These are phyloP conservation scores for Aspergillus wentii DNA, from an alignment of 495 filamentous ascomycete genomes.

Conservation along the genomic window DNA sequence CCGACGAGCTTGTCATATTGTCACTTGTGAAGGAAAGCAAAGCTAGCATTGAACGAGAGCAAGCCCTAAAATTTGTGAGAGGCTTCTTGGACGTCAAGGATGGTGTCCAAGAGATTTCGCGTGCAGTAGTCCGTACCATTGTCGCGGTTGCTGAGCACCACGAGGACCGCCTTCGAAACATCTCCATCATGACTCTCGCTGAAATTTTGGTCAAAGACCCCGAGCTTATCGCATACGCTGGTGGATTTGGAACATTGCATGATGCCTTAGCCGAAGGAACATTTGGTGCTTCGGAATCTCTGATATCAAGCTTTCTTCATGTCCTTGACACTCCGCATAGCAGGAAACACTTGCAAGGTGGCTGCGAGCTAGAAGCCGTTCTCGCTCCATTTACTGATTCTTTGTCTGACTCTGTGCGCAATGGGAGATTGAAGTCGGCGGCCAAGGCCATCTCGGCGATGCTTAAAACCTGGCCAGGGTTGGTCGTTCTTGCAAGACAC, in stretches of 20 bases:
- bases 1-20: conserved; percentile 85
- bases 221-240: conserved; percentile 67
- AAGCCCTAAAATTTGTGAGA: conserved; percentile 93
- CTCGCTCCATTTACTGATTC: conserved; percentile 89
- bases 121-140: conserved; percentile 78
- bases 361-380: conserved; percentile 73
- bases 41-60: conserved; percentile 91
- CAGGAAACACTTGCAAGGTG: conserved; percentile 73
- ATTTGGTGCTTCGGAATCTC: conserved; percentile 83
- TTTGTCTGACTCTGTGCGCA: conserved; percentile 57
- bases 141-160: conserved; percentile 84
- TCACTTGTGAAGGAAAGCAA: conserved; percentile 94
- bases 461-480: conserved; percentile 84
- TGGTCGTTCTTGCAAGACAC: conserved; percentile 81
- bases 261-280: conserved; percentile 85
- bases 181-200: conserved; percentile 86
- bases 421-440: conserved; percentile 75
- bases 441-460: conserved; percentile 82
- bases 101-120: conserved; percentile 82
- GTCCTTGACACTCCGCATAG: conserved; percentile 79
- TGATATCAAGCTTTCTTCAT: conserved; percentile 80
- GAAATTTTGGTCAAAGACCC: conserved; percentile 88
- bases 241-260: conserved; percentile 74
- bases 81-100: conserved; percentile 95
- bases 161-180: conserved; percentile 82